A percentile compares a stretch with the other conserved stretches of the same genome.
These are phyloP conservation scores for Chalara sp. DNA, from an alignment of 2,329 filamentous ascomycete species.

Conservation along the genomic window DNA sequence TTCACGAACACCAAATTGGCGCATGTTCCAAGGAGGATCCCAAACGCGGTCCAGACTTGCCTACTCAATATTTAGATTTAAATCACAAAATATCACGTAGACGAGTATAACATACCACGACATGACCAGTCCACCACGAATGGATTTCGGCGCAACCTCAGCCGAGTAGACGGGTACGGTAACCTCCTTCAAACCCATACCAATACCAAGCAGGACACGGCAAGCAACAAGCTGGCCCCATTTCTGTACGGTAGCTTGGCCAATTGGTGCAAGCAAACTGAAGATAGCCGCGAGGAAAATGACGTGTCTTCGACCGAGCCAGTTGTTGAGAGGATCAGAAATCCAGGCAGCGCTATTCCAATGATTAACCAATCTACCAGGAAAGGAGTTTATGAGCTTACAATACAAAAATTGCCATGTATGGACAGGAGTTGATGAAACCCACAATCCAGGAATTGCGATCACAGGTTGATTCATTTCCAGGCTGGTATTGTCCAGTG, in stretches of 20 bases:
- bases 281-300: slow-evolving; percentile 71
- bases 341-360: slow-evolving; percentile 53
- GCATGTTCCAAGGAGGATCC: slow-evolving; percentile 43
- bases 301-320: slow-evolving; percentile 59
- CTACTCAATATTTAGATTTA: slow-evolving; percentile 32
- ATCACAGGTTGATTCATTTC: slow-evolving; percentile 23
- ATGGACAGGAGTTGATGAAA: slow-evolving; percentile 44
- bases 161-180: slow-evolving; percentile 44
- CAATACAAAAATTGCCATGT: slow-evolving; percentile 42
- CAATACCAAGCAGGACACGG: slow-evolving; percentile 50
- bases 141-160: slow-evolving; percentile 44
- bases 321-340: slow-evolving; percentile 57
- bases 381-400: neutral
- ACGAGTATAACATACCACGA: slow-evolving; percentile 66
- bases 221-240: slow-evolving; percentile 50
- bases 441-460: slow-evolving; percentile 52
- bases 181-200: slow-evolving; percentile 50
- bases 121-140: slow-evolving; percentile 67
- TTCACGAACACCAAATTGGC: slow-evolving; percentile 40
- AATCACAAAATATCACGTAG: slow-evolving; percentile 22
- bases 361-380: slow-evolving; percentile 28
- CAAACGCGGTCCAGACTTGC: slow-evolving; percentile 18
- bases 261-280: slow-evolving; percentile 44
- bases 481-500: neutral
- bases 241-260: slow-evolving; percentile 48